Evolutionary conservation across 1,284 basidiomycete species (phyloP).

Genomic region (Vanrija humicola): DNA sequence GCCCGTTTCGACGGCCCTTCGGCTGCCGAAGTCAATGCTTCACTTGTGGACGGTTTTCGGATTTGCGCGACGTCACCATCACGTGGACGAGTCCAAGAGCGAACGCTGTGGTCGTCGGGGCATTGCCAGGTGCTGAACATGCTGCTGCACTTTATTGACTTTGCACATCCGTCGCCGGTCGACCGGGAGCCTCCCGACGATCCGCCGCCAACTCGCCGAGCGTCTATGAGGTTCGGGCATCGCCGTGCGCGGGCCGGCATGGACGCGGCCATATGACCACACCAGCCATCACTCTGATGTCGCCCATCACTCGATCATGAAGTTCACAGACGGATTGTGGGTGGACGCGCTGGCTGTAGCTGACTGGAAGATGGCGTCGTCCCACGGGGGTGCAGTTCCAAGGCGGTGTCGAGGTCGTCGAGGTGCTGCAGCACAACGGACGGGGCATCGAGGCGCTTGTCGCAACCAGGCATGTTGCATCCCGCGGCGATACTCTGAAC

Average conservation of each 20-base stretch:
- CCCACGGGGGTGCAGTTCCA: conserved; percentile 50
- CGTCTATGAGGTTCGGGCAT: neutral
- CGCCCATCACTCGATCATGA: conserved; percentile 23
- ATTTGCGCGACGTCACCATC: too few relatives aligned
- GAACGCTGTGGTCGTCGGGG: too few relatives aligned
- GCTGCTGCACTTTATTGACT: too few relatives aligned
- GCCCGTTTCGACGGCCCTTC: too few relatives aligned
- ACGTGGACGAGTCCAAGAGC: too few relatives aligned
- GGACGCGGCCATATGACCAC: too few relatives aligned
- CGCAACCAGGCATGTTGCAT: conserved; percentile 55
- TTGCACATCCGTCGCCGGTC: too few relatives aligned
- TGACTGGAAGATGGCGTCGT: conserved; percentile 28
- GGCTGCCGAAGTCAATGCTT: too few relatives aligned
- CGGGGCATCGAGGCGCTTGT: conserved; percentile 60
- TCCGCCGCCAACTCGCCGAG: neutral
- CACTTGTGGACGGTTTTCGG: too few relatives aligned
- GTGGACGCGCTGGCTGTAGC: conserved; percentile 1
- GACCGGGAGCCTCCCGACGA: too few relatives aligned
- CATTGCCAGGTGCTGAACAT: too few relatives aligned
- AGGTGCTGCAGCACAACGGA: conserved; percentile 38
- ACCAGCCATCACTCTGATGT: neutral
- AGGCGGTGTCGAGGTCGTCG: conserved; percentile 57
- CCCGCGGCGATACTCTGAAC: conserved; percentile 11
- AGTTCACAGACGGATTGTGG: conserved; percentile 57
- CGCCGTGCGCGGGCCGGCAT: neutral